These are phyloP conservation scores for Gnetum montanum DNA, from an alignment of 75 land plant species.

Conservation along the genomic window DNA sequence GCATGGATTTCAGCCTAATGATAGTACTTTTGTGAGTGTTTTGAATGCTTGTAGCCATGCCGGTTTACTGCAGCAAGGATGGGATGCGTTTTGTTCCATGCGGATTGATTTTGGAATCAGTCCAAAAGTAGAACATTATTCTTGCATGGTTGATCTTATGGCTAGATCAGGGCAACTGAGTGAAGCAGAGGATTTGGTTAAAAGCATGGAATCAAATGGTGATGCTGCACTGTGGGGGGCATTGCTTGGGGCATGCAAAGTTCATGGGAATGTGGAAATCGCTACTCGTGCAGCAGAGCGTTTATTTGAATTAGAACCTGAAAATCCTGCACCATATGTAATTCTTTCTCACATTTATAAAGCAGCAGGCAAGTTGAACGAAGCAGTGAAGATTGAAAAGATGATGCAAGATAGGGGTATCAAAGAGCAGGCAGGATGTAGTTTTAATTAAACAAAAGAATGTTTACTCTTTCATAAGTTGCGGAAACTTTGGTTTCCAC, in stretches of 20 bases:
- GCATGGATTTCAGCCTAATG: constrained; percentile 7
- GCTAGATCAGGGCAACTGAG: constrained; percentile 25
- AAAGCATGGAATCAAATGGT: constrained; percentile 12
- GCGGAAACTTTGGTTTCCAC: not conserved
- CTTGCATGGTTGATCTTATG: constrained; percentile 37
- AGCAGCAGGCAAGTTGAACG: constrained; percentile 15
- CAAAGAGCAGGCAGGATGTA: constrained; percentile 12
- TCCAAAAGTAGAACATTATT: constrained; percentile 30
- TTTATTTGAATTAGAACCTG: constrained; percentile 21
- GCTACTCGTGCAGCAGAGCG: constrained; percentile 17
- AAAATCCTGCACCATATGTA: constrained; percentile 10
- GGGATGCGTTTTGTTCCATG: constrained; percentile 15
- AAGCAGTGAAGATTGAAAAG: constrained; percentile 4
- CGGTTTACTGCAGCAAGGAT: constrained; percentile 28
- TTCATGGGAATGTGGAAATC: constrained; percentile 21
- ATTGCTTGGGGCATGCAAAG: constrained; percentile 25
- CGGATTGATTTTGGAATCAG: constrained; percentile 13
- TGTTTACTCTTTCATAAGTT: constrained; percentile 1
- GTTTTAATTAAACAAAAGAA: constrained; percentile 3
- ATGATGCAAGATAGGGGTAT: constrained; percentile 10
- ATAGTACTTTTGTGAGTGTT: constrained; percentile 13
- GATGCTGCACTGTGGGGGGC: constrained; percentile 24
- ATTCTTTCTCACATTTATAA: constrained; percentile 20
- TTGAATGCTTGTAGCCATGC: constrained; percentile 23
- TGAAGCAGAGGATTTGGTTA: constrained; percentile 23